Evolutionary conservation across 2,329 filamentous ascomycete species (phyloP).

Genomic region (Fusarium paranaense): DNA sequence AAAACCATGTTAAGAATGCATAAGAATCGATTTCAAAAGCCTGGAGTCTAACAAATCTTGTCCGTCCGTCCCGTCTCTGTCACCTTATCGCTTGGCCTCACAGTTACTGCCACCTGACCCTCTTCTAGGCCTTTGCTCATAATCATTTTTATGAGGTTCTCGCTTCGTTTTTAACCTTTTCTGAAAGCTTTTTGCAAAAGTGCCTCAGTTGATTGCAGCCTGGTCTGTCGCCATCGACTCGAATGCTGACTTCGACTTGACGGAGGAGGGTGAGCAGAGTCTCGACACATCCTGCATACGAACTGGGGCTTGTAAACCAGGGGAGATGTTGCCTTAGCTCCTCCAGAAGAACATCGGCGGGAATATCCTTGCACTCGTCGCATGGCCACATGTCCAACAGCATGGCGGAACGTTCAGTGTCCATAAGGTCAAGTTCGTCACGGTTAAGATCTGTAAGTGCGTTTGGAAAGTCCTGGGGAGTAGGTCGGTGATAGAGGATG

Average conservation of each 20-base stretch:
- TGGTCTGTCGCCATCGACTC: background rate
- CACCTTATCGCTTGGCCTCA: background rate
- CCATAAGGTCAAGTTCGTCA: background rate
- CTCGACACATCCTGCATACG: slow-evolving; percentile 8
- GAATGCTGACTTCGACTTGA: background rate
- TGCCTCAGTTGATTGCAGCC: slow-evolving; percentile 26
- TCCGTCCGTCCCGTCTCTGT: background rate
- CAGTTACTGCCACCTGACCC: background rate
- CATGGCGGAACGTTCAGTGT: background rate
- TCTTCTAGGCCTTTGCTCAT: background rate
- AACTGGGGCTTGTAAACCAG: slow-evolving; percentile 12
- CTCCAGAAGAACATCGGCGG: background rate
- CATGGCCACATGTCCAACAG: slow-evolving; percentile 3
- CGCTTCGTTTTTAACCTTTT: background rate
- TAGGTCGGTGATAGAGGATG: slow-evolving; percentile 24
- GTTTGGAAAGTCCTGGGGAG: background rate
- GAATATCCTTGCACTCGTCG: slow-evolving; percentile 1
- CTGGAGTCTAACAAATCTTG: background rate
- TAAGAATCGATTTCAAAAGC: background rate
- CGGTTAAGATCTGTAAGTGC: background rate
- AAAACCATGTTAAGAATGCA: background rate
- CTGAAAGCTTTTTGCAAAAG: slow-evolving; percentile 3
- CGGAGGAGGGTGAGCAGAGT: slow-evolving; percentile 10
- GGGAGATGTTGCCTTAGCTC: slow-evolving; percentile 2
- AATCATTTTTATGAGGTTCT: background rate